These are phyloP conservation scores for Fraxinus paxiana DNA, from an alignment of 305 asterid species.

Conservation along the genomic window DNA sequence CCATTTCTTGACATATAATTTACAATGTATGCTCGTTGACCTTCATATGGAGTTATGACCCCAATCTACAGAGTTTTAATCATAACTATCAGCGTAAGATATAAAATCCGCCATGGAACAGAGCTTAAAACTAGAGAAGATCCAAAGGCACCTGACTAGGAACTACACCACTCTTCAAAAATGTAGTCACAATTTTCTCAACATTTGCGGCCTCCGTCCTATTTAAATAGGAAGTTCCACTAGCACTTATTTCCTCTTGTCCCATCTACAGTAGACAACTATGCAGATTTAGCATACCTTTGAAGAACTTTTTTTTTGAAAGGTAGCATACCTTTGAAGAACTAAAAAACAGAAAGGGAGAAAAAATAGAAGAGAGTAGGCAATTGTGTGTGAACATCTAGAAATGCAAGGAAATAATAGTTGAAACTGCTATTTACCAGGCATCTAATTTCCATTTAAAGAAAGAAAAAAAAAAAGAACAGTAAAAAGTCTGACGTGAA, in stretches of 20 bases:
- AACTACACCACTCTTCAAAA: conserved; percentile 95
- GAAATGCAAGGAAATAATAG: background rate
- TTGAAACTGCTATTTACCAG: background rate
- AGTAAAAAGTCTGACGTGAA: background rate
- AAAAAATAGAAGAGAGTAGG: conserved; percentile 9
- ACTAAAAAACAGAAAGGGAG: conserved; percentile 11
- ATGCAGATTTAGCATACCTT: conserved; percentile 16
- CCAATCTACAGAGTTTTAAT: conserved; percentile 63
- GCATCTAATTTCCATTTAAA: background rate
- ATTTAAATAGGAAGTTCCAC: conserved; percentile 95
- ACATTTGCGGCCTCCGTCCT: conserved; percentile 99
- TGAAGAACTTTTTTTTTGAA: background rate
- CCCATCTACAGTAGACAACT: conserved; percentile 70
- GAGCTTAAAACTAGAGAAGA: conserved; percentile 17
- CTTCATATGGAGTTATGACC: conserved; percentile 98
- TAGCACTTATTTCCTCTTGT: conserved; percentile 99
- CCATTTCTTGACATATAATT: conserved; percentile 98
- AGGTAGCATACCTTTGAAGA: conserved; percentile 6
- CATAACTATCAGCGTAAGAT: conserved; percentile 12
- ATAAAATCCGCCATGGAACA: conserved; percentile 8
- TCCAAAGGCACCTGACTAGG: conserved; percentile 77
- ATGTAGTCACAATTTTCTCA: conserved; percentile 93
- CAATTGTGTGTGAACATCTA: conserved; percentile 16
- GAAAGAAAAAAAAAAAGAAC: background rate
- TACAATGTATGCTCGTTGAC: conserved; percentile 97